Evolutionary conservation across 2,329 filamentous ascomycete genomes (phyloP).

Genomic region (Aspergillus flavus): DNA sequence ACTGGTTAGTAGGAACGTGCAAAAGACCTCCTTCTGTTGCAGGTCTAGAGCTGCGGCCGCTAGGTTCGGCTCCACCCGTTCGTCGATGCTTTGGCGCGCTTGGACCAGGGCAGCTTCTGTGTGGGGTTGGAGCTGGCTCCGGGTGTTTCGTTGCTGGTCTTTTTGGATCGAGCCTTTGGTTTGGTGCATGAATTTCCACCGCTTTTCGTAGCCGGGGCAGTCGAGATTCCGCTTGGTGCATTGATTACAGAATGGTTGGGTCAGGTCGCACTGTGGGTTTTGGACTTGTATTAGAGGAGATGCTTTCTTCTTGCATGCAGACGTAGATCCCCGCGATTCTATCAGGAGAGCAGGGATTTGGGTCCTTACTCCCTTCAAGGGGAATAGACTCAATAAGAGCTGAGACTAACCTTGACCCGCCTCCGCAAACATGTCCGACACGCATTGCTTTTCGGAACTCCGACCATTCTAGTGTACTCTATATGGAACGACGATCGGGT

Average conservation of each 20-base stretch:
- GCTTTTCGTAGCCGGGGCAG: slow-evolving; percentile 18
- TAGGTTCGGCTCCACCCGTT: slow-evolving; percentile 15
- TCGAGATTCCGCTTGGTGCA: slow-evolving; percentile 12
- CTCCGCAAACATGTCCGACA: not conserved
- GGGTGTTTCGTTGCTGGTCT: not conserved
- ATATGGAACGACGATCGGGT: too few species aligned
- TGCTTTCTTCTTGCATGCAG: not conserved
- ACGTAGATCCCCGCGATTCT: not conserved
- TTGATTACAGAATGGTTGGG: slow-evolving; percentile 7
- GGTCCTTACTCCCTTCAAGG: not conserved
- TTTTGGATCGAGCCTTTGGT: slow-evolving; percentile 2
- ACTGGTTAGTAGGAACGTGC: slow-evolving; percentile 12
- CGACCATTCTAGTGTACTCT: not conserved
- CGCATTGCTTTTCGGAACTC: not conserved
- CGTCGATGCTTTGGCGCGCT: slow-evolving; percentile 8
- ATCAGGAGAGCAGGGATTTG: too few species aligned
- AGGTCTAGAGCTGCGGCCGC: slow-evolving; percentile 10
- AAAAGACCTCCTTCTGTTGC: slow-evolving; percentile 17
- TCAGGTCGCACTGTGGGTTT: not conserved
- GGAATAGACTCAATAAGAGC: not conserved
- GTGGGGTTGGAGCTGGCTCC: not conserved
- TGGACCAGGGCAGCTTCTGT: not conserved
- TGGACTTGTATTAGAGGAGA: not conserved
- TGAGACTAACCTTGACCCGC: not conserved
- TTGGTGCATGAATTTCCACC: slow-evolving; percentile 13